Conservation (phyloP, 2,329 filamentous ascomycete genomes). For the Biscogniauxia mediterranea region DNA sequence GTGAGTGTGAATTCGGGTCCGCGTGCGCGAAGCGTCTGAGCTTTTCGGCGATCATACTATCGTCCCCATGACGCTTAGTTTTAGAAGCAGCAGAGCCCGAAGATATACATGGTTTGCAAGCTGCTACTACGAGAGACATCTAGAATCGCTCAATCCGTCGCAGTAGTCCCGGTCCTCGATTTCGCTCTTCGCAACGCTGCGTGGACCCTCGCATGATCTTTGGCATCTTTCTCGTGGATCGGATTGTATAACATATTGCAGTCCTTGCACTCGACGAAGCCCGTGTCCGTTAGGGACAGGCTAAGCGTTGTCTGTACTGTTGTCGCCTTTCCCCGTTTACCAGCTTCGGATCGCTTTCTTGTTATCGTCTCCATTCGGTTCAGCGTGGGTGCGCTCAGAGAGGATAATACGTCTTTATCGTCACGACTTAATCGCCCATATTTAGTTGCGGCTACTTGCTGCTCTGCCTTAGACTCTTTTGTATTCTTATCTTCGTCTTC, state of each 20-base stretch:
- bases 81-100: neutral
- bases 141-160: neutral
- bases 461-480: neutral
- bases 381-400: conserved; percentile 10
- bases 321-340: conserved; percentile 14
- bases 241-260: conserved; percentile 46
- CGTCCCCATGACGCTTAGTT: too few species aligned
- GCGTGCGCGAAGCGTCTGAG: too few species aligned
- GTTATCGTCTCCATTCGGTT: conserved; percentile 8
- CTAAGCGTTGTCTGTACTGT: conserved; percentile 43
- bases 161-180: conserved; percentile 2
- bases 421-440: neutral
- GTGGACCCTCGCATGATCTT: conserved; percentile 39
- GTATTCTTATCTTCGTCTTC: conserved; percentile 11
- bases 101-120: neutral
- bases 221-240: conserved; percentile 42
- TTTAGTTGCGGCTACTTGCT: neutral
- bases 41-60: too few species aligned
- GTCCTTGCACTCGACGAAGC: conserved; percentile 41
- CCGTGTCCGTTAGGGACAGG: conserved; percentile 36
- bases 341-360: conserved; percentile 8
- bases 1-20: too few species aligned
- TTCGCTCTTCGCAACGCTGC: conserved; percentile 30
- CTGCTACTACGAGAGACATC: neutral
- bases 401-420: conserved; percentile 6